phyloP scores from a whole-genome alignment of 2,329 filamentous ascomycete species.

The Pestalotiopsis sp. region DNA sequence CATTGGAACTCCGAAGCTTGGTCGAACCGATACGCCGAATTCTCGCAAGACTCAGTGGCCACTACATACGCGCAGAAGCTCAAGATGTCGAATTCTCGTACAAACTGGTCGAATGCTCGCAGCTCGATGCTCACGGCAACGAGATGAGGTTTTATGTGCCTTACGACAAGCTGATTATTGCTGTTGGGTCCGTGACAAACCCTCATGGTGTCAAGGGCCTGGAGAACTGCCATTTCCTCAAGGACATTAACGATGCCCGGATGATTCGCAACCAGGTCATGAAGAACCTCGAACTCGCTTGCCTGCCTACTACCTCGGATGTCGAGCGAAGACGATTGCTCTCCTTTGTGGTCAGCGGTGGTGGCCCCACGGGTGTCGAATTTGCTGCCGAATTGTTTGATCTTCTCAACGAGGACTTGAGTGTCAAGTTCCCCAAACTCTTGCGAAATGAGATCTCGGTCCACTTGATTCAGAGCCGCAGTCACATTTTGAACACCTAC shows the following conservation, averaged over 20 bases:
- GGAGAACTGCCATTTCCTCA: constrained; percentile 92
- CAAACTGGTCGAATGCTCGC: constrained; percentile 86
- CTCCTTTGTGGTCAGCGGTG: constrained; percentile 95
- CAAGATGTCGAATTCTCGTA: constrained; percentile 90
- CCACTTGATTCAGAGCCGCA: constrained; percentile 91
- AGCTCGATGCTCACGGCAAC: constrained; percentile 71
- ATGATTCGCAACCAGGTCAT: constrained; percentile 87
- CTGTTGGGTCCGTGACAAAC: constrained; percentile 90
- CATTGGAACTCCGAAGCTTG: constrained; percentile 84
- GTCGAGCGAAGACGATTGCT: constrained; percentile 84
- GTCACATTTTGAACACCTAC: constrained; percentile 97
- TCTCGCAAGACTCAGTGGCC: constrained; percentile 74
- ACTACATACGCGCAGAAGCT: constrained; percentile 86
- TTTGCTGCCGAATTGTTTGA: constrained; percentile 97
- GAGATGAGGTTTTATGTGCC: constrained; percentile 87
- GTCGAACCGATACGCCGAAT: constrained; percentile 93
- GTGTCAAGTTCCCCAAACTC: constrained; percentile 80
- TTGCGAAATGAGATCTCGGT: constrained; percentile 98
- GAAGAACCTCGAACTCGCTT: constrained; percentile 86
- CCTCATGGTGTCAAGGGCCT: constrained; percentile 94
- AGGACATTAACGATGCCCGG: constrained; percentile 91
- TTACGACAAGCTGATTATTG: constrained; percentile 95
- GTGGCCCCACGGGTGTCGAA: constrained; percentile 94
- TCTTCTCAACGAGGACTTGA: constrained; percentile 92
- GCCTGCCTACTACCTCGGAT: constrained; percentile 88